Conservation (phyloP, 208 protist species). For the Wallacemonas sp. region DNA sequence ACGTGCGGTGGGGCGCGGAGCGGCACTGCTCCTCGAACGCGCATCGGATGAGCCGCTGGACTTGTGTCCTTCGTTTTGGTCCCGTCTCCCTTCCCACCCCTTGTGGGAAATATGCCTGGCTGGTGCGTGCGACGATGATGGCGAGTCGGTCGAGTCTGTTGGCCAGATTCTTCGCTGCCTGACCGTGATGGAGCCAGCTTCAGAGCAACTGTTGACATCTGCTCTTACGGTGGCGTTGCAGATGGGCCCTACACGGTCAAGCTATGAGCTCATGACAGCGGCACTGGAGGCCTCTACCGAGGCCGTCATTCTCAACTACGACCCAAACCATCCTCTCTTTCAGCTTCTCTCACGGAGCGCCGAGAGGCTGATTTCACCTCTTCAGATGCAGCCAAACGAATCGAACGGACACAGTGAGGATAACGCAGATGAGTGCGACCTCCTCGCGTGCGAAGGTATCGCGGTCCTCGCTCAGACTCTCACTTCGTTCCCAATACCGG, state of each 20-base stretch:
- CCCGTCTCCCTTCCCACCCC: constrained; percentile 34
- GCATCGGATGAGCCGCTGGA: constrained; percentile 56
- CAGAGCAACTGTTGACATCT: constrained; percentile 38
- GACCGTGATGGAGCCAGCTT: constrained; percentile 39
- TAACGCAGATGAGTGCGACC: constrained; percentile 22
- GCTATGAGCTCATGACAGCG: constrained; percentile 44
- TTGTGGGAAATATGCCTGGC: constrained; percentile 45
- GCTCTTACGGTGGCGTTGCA: constrained; percentile 39
- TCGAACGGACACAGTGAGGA: not conserved
- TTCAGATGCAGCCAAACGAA: constrained; percentile 13
- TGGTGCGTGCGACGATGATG: not conserved
- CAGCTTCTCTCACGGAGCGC: constrained; percentile 41
- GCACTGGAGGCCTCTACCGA: constrained; percentile 62
- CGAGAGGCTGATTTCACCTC: constrained; percentile 33
- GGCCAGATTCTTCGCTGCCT: constrained; percentile 58
- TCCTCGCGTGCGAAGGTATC: constrained; percentile 68
- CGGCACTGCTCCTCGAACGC: constrained; percentile 51
- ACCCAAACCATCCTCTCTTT: constrained; percentile 40
- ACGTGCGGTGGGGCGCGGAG: constrained; percentile 30
- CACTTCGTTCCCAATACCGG: constrained; percentile 41
- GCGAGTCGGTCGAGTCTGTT: constrained; percentile 26
- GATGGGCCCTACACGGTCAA: not conserved
- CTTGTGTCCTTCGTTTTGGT: constrained; percentile 53
- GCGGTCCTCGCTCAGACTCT: constrained; percentile 71
- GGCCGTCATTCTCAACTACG: constrained; percentile 44